These are phyloP conservation scores for Trypanosoma theileri DNA, from an alignment of 208 protist genomes.

Conservation along the genomic window DNA sequence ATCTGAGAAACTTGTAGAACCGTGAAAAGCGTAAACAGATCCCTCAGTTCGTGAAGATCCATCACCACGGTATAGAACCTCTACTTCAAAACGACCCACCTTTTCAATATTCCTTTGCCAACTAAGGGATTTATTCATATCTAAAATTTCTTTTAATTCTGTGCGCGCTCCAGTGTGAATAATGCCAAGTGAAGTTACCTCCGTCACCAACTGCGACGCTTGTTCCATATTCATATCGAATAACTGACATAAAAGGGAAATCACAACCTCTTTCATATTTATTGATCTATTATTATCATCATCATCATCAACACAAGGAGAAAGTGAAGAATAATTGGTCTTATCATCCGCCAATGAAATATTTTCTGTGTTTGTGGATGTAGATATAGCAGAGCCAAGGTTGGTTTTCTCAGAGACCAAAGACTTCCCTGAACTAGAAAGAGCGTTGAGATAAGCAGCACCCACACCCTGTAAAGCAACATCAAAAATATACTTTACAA, in stretches of 20 bases:
- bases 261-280: background rate
- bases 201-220: constrained; percentile 15
- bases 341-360: background rate
- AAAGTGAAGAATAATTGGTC: background rate
- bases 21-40: constrained; percentile 48
- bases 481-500: constrained; percentile 41
- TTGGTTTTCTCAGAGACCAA: background rate
- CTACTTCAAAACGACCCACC: constrained; percentile 14
- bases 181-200: constrained; percentile 15
- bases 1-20: constrained; percentile 67
- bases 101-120: constrained; percentile 15
- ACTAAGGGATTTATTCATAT: constrained; percentile 2
- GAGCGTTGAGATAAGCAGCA: constrained; percentile 10
- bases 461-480: constrained; percentile 16
- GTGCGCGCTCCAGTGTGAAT: background rate
- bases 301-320: background rate
- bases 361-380: no score
- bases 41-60: constrained; percentile 43
- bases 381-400: background rate
- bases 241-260: constrained; percentile 10
- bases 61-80: constrained; percentile 33
- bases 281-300: background rate
- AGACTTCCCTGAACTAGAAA: background rate
- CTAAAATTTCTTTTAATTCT: constrained; percentile 5
- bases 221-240: constrained; percentile 25